Base-by-base conservation (phyloP, 495 filamentous ascomycete genomes). In the Penicillium canescens region DNA sequence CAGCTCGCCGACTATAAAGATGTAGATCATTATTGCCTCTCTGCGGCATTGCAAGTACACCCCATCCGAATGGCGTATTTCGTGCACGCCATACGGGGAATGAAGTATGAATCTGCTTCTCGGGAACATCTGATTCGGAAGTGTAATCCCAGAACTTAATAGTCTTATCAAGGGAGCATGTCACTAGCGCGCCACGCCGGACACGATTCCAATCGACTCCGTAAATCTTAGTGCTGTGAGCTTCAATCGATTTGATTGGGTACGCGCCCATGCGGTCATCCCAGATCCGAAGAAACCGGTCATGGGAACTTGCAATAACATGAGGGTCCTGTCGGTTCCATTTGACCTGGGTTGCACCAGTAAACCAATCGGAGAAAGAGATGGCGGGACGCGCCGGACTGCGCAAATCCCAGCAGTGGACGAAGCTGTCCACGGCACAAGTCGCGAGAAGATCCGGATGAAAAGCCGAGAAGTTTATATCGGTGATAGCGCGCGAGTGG, bases 381-480 rank as follows among this genome's bases (percentile, higher is more conserved):
- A 92, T 81, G 11, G 80, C 87, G 0, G 90, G 88, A 42, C 85
- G 83, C n/a, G 80, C 78, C 1, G 91, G 86, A 52, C 78, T 78
- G 14, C 93, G 82, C 16, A 98, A 71, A 71, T 98, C 93, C 92
- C 93, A 98, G 54, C 88, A 92, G 67, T 94, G 88, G 5, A 98
- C 86, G 67, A 91, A 96, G 37, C 91, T 94, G 71, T 98, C 93
- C 18, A 98, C 88, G 6, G 89, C 86, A 66, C 93, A 96, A 10
- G 93, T 96, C 2, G 93, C 90, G 14, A 98, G 79, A 33, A 90
- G 77, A 57, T 96, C 91, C 1, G 92, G 88, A 68, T 96, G 87
- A 63, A 96, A 90, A 0, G 93, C 92, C 0, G 89, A 94, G 67
- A 96, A 98, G 66, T 98, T 98, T 68, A 96, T 92, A 62, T 98